Base-by-base conservation (phyloP, 805 yeast species). In the Sugiyamaella chiloensis region DNA sequence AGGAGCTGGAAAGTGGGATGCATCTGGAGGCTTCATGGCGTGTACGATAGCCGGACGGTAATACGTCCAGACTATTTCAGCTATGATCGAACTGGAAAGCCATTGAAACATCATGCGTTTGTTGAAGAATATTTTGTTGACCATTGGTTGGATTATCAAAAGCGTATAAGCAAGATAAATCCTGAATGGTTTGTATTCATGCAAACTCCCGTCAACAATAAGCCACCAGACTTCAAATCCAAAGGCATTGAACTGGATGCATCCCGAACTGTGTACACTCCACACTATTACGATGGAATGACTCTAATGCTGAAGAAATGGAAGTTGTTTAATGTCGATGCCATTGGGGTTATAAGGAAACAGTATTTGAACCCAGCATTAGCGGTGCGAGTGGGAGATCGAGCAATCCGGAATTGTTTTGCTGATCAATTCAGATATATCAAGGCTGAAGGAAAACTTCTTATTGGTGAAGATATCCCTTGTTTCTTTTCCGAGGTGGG, bases 211-310 rank as follows among this genome's bases (percentile, higher is more conserved):
- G 93, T 86, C 1, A 69, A 90, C 52, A 83, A 80, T 56, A 60
- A 75, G 2, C 96, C 96, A 0, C 96, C 97, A 2, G 61, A 66
- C 8, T 64, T 87, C 51, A 72, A 70, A 46, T 72, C 72, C 2
- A 73, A 79, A 23, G 46, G 26, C n/a, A 24, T 20, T 4, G 19
- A 36, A 11, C 23, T 44, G 19, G 42, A 44, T 24, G 35, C 16
- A 17, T 12, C 42, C 9, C 21, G 75, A 44, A 83, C 90, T 0
- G 78, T 83, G 1, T 81, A 81, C 54, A 79, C 93, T 12, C 90
- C 93, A 1, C 97, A 90, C 66, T 90, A 82, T 63, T 90, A 90
- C 62, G 97, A 90, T 63, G 97, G 97, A 0, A 76, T 89, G 80
- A 84, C 96, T 1, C 68, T 90, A 27, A 82, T 90, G 88, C 84